A percentile compares a stretch with the other conserved stretches of the same genome.
phyloP scores from a whole-genome alignment of 805 yeast genomes.

The Teunomyces barrocoloradensis region DNA sequence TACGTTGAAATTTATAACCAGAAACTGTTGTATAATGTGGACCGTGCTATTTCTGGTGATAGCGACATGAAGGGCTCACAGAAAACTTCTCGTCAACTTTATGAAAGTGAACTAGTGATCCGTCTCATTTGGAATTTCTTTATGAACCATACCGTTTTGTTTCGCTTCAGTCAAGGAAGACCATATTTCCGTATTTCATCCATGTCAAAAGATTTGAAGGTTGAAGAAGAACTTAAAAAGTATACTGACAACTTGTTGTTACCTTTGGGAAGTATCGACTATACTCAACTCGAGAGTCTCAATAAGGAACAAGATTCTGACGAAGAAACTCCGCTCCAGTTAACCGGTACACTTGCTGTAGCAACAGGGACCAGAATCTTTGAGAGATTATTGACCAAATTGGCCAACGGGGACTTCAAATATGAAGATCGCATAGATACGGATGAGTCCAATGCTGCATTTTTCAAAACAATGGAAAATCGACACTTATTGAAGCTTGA shows the following conservation, averaged over 20 bases:
- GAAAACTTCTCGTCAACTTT: conserved; percentile 17
- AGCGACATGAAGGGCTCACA: not conserved
- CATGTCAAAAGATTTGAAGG: conserved; percentile 6
- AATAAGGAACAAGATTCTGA: not conserved
- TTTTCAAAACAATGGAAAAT: conserved; percentile 8
- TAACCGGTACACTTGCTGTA: not conserved
- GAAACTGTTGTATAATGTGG: not conserved
- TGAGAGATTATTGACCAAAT: conserved; percentile 11
- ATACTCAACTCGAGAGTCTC: not conserved
- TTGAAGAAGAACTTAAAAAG: conserved; percentile 13
- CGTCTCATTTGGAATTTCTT: conserved; percentile 26
- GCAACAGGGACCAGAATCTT: conserved; percentile 7
- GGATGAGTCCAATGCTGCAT: conserved; percentile 3
- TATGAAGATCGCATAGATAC: conserved; percentile 1
- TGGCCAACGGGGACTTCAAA: conserved; percentile 9
- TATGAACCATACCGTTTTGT: conserved; percentile 12
- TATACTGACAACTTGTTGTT: conserved; percentile 14
- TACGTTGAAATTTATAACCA: conserved; percentile 15
- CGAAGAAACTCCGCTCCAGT: not conserved
- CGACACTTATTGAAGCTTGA: conserved; percentile 5
- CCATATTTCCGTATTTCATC: conserved; percentile 16
- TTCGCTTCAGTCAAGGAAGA: conserved; percentile 17
- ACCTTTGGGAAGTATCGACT: conserved; percentile 15
- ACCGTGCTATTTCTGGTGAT: not conserved
- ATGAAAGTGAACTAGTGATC: conserved; percentile 20